phyloP scores from a whole-genome alignment of 2,329 filamentous ascomycete species.

The Alternaria infectoria region DNA sequence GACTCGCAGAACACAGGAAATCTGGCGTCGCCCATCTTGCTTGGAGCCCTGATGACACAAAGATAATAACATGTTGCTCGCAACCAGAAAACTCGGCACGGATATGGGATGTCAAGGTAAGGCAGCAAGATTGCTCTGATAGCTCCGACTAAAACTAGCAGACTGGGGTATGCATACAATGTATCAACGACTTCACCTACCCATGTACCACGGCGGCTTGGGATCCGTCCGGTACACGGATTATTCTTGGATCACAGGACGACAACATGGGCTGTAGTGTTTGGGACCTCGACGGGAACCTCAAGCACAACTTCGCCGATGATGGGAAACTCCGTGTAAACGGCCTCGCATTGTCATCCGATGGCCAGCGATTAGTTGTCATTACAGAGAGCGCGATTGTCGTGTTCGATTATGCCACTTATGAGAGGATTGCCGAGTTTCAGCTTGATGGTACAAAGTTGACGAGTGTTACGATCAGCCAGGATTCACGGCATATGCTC shows the following conservation, averaged over 20 bases:
- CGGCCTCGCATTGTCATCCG: conserved; percentile 80
- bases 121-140: neutral
- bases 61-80: conserved; percentile 81
- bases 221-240: conserved; percentile 76
- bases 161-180: conserved; percentile 59
- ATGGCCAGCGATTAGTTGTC: conserved; percentile 80
- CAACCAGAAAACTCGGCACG: conserved; percentile 70
- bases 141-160: conserved; percentile 19
- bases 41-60: conserved; percentile 91
- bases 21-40: conserved; percentile 80
- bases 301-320: conserved; percentile 66
- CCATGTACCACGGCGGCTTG: conserved; percentile 91
- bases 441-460: conserved; percentile 71
- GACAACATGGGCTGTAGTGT: conserved; percentile 43
- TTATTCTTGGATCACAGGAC: conserved; percentile 69
- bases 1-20: conserved; percentile 67
- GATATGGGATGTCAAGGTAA: conserved; percentile 68
- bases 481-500: conserved; percentile 80
- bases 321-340: conserved; percentile 74
- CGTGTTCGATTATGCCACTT: conserved; percentile 80
- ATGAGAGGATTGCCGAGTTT: conserved; percentile 77
- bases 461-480: conserved; percentile 81
- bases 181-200: conserved; percentile 75
- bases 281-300: conserved; percentile 70
- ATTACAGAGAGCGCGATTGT: conserved; percentile 75